Percentiles rank a stretch among this genome's conserved stretches.
Evolutionary conservation across 176 grass and related monocot species (phyloP).

Genomic region (Lolium rigidum): DNA sequence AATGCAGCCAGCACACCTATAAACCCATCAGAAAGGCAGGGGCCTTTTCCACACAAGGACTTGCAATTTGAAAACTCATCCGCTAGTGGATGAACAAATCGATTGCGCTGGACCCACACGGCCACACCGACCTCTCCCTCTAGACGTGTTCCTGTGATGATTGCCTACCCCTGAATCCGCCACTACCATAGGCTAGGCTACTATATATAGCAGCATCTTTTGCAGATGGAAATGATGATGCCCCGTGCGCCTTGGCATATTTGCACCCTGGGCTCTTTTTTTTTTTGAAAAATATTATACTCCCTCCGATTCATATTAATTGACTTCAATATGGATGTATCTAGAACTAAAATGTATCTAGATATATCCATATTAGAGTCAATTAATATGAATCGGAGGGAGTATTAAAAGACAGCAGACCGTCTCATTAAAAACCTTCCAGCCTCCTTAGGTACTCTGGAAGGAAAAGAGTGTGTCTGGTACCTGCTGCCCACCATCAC

Average conservation of each 20-base stretch:
- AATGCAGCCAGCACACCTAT: slow-evolving; percentile 51
- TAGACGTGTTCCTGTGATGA: slow-evolving; percentile 37
- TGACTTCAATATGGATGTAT: too few species aligned
- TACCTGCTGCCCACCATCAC: too few species aligned
- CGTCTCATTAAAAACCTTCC: too few species aligned
- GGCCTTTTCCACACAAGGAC: slow-evolving; percentile 47
- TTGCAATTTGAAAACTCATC: slow-evolving; percentile 1
- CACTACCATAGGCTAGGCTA: slow-evolving; percentile 32
- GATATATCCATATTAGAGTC: too few species aligned
- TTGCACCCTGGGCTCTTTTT: slow-evolving; percentile 20
- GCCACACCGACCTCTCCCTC: slow-evolving; percentile 3
- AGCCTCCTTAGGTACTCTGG: too few species aligned
- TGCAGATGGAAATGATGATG: slow-evolving; percentile 33
- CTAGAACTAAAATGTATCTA: too few species aligned
- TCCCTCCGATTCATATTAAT: too few species aligned
- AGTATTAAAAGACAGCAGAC: too few species aligned
- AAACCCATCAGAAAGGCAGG: slow-evolving; percentile 52
- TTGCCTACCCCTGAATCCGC: slow-evolving; percentile 52
- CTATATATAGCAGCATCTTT: slow-evolving; percentile 37
- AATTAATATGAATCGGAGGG: too few species aligned
- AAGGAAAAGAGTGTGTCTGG: too few species aligned
- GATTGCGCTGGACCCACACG: slow-evolving; percentile 37
- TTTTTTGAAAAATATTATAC: too few species aligned
- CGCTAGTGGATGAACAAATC: slow-evolving; percentile 47
- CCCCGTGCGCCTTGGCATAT: slow-evolving; percentile 20